phyloP scores from a whole-genome alignment of 106 monocot species.

The Apostasia shenzhenica region DNA sequence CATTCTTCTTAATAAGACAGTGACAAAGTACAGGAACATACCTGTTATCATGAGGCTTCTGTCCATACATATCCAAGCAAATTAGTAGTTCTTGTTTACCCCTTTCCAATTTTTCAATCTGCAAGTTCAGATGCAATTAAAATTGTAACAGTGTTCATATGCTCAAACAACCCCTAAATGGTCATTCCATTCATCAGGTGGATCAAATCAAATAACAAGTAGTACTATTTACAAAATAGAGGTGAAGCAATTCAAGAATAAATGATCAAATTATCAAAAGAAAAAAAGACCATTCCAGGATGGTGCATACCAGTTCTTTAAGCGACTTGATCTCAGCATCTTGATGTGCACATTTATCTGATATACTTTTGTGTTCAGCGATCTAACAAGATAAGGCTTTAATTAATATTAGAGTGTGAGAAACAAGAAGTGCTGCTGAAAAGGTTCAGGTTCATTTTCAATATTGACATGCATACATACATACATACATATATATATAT shows the following conservation, averaged over 20 bases:
- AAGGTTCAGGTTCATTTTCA: no score
- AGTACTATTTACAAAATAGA: not conserved
- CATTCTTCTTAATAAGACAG: not conserved
- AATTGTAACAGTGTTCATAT: not conserved
- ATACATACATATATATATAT: no score
- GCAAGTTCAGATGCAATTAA: constrained; percentile 13
- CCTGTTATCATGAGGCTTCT: constrained; percentile 75
- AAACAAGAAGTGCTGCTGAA: no score
- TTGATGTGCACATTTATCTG: constrained; percentile 51
- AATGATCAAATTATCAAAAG: no score
- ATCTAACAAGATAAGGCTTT: constrained; percentile 26
- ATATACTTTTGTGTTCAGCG: constrained; percentile 46
- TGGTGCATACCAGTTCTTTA: constrained; percentile 51
- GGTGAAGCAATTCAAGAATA: not conserved
- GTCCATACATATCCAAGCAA: constrained; percentile 74
- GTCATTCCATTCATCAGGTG: not conserved
- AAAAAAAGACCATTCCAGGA: constrained; percentile 1
- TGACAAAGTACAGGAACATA: constrained; percentile 15
- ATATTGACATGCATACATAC: no score
- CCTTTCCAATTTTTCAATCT: constrained; percentile 80
- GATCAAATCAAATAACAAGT: constrained; percentile 11
- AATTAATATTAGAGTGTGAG: not conserved
- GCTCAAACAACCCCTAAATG: not conserved
- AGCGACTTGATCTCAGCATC: constrained; percentile 55
- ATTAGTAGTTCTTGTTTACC: constrained; percentile 68